Conservation (phyloP, 768 basidiomycete genomes). For the Cyathus striatus region DNA sequence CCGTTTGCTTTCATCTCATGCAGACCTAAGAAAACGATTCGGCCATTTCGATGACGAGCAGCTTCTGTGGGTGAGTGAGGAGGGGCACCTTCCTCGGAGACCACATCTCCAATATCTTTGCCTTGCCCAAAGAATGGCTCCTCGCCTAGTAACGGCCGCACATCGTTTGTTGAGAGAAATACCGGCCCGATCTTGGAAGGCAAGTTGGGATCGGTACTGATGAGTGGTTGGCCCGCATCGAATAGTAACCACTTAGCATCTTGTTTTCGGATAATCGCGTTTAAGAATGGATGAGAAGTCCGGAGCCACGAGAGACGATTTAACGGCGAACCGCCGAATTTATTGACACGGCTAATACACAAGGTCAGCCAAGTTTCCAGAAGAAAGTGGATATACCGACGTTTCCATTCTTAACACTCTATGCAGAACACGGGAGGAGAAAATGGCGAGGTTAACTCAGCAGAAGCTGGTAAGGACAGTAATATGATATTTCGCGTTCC, state of each 20-base stretch:
- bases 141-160: constrained; percentile 61
- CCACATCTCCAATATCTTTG: constrained; percentile 33
- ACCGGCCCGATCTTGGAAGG: constrained; percentile 33
- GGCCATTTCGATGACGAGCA: constrained; percentile 52
- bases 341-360: constrained; percentile 31
- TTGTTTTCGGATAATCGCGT: constrained; percentile 55
- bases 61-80: constrained; percentile 40
- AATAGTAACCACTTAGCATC: constrained; percentile 77
- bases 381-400: too few relatives aligned
- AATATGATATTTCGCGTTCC: too few relatives aligned
- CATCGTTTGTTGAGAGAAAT: constrained; percentile 53
- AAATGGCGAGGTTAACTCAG: too few relatives aligned
- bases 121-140: constrained; percentile 72
- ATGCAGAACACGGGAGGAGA: too few relatives aligned
- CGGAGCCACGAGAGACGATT: constrained; percentile 84
- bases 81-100: constrained; percentile 24
- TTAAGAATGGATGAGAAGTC: constrained; percentile 69
- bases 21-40: constrained; percentile 77
- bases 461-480: too few relatives aligned
- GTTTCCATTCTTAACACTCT: too few relatives aligned
- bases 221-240: constrained; percentile 66
- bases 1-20: constrained; percentile 42
- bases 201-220: constrained; percentile 31
- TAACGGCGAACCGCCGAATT: constrained; percentile 59
- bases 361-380: too few relatives aligned